Conservation (phyloP, 306 rosid species). For the Prunus mira region DNA sequence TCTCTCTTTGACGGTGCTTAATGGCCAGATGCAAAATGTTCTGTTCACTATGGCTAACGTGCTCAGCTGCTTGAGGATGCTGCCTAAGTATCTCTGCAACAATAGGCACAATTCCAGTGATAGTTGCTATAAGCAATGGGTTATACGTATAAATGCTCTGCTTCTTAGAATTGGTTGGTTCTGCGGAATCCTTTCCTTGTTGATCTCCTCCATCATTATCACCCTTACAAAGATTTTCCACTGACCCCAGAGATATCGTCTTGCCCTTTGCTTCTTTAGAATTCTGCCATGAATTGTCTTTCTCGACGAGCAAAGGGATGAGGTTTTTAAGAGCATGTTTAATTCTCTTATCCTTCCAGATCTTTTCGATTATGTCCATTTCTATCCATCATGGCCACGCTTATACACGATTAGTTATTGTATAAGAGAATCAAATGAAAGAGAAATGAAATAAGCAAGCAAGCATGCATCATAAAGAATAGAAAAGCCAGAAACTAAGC, state of each 20-base stretch:
- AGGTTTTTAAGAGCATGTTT: background rate
- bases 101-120: background rate
- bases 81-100: background rate
- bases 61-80: background rate
- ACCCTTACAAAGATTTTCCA: too few species aligned
- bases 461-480: too few species aligned
- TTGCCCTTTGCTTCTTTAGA: background rate
- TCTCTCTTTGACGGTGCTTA: background rate
- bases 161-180: too few species aligned
- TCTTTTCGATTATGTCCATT: background rate
- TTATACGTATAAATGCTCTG: too few species aligned
- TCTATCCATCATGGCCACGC: too few species aligned
- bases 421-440: too few species aligned
- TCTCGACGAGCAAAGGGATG: background rate
- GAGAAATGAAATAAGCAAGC: too few species aligned
- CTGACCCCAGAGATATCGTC: background rate
- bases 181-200: too few species aligned
- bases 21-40: slow-evolving; percentile 12
- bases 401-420: too few species aligned
- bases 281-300: background rate
- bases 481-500: background rate
- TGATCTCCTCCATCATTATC: too few species aligned
- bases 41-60: background rate
- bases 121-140: background rate
- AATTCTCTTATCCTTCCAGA: background rate